A percentile compares a stretch with the other conserved stretches of the same genome.
Conservation (phyloP, 768 basidiomycete species). For the Rhodosporidiobolus odoratus region DNA sequence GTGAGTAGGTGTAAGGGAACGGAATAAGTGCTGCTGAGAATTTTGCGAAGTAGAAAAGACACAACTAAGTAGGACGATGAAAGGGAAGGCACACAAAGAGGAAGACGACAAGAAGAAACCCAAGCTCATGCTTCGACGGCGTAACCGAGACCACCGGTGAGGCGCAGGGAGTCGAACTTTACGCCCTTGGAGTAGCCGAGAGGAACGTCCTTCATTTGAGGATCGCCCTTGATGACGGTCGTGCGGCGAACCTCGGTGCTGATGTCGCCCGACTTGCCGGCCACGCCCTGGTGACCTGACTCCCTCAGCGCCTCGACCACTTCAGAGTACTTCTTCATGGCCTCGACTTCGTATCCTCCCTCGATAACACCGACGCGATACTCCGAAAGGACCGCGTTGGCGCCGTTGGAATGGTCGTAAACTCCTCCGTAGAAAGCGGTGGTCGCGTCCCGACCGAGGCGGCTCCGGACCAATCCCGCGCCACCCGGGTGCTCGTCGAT, state of each 20-base stretch:
- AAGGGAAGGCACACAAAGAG: background rate
- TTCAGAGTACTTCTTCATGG: conserved; percentile 35
- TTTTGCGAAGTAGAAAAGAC: too few species aligned
- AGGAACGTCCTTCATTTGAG: background rate
- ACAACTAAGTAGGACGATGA: background rate
- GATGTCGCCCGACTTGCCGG: conserved; percentile 33
- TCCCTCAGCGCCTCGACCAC: conserved; percentile 24
- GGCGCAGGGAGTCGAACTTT: background rate
- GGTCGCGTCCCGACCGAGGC: conserved; percentile 65
- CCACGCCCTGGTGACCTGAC: conserved; percentile 24
- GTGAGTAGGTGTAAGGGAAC: too few species aligned
- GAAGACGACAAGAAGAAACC: background rate
- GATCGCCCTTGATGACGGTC: conserved; percentile 20
- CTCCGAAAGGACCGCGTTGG: conserved; percentile 74
- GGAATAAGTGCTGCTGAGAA: too few species aligned
- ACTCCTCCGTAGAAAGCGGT: conserved; percentile 74
- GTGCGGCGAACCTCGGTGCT: background rate
- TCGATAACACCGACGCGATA: conserved; percentile 66
- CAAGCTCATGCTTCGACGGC: background rate
- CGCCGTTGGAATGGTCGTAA: conserved; percentile 72
- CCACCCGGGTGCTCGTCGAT: conserved; percentile 77
- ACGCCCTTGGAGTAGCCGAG: background rate
- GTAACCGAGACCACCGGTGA: background rate
- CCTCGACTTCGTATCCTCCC: conserved; percentile 58
- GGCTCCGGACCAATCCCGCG: conserved; percentile 54